Evolutionary conservation across 768 basidiomycete genomes (phyloP), one percentile per base, ranked within the genome.

Genomic region (Naematelia encephala): DNA sequence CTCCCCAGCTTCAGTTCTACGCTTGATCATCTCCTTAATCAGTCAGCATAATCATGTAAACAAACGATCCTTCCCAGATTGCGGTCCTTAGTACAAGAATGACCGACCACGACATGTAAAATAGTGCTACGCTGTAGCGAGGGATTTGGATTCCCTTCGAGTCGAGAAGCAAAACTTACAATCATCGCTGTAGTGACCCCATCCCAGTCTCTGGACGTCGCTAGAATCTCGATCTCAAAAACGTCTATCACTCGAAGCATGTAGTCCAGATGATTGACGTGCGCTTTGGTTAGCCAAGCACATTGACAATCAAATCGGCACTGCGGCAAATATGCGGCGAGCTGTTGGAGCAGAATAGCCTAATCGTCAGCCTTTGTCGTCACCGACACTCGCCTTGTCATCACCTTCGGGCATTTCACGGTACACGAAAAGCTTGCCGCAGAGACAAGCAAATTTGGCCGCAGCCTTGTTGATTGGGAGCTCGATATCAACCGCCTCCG

Each of bases 401-500:
- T 30, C 26, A 16, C 1, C 19, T n/a, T 1, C 4, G 10, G 5
- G n/a, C 1, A 34, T 14, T 23, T 19, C 2, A 19, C 25, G 11
- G 12, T 10, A 23, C 23, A 22, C 22, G 2, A 19, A 34, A 58
- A 49, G 8, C 29, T 58, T 58, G 5, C 57, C 57, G 23, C 39
- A 43, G 16, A 58, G 45, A 28, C 57, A 58, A 13, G 57, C 42
- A 46, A 58, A 58, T 50, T 45, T 58, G 13, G 57, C 39, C n/a
- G n/a, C 30, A 29, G 23, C 42, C 10, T 51, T 34, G 22, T 26
- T 52, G 0, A 27, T 22, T 42, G 45, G 23, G 2, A 52, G n/a
- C 10, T 13, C 23, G 2, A 10, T 4, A 29, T 58, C 57, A 16
- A 19, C 11, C 3, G 5, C 14, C 14, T 21, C 27, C 11, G 22